Percentiles rank a stretch among this genome's conserved stretches.
Evolutionary conservation across 75 land plant species (phyloP).

Genomic region (Selaginella moellendorffii): DNA sequence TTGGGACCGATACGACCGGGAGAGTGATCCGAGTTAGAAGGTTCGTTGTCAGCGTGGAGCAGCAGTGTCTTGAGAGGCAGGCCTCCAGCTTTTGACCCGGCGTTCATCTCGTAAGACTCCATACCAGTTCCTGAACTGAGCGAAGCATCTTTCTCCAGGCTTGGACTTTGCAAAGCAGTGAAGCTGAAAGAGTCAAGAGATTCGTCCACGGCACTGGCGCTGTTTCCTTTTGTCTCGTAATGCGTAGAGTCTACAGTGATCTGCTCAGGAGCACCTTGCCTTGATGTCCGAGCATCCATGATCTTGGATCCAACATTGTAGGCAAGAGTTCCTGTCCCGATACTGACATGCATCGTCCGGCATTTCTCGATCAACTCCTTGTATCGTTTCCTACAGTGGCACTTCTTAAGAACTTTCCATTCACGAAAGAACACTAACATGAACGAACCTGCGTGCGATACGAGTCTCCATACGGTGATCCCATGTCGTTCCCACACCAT

Average conservation of each 20-base stretch:
- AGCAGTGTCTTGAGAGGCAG: too few species aligned
- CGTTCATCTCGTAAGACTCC: not conserved
- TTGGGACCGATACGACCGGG: not conserved
- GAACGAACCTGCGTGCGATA: conserved; percentile 17
- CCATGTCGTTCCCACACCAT: conserved; percentile 20
- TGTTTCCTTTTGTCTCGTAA: too few species aligned
- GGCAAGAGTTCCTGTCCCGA: conserved; percentile 78
- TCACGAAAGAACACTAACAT: not conserved
- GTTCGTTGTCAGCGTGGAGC: too few species aligned
- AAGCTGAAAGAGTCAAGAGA: not conserved
- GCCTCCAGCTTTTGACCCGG: not conserved
- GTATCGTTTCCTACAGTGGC: conserved; percentile 56
- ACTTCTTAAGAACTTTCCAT: not conserved
- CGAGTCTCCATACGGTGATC: conserved; percentile 15
- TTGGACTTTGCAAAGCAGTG: not conserved
- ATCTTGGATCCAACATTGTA: conserved; percentile 72
- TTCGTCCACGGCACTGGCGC: too few species aligned
- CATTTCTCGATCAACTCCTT: conserved; percentile 59
- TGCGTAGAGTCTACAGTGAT: too few species aligned
- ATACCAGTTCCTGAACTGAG: not conserved
- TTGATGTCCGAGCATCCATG: conserved; percentile 54
- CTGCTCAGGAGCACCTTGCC: not conserved
- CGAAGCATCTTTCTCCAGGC: not conserved
- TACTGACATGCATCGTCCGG: conserved; percentile 62
- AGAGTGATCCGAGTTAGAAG: too few species aligned